Conservation (phyloP, 768 basidiomycete species). For the Serpula lacrymans region DNA sequence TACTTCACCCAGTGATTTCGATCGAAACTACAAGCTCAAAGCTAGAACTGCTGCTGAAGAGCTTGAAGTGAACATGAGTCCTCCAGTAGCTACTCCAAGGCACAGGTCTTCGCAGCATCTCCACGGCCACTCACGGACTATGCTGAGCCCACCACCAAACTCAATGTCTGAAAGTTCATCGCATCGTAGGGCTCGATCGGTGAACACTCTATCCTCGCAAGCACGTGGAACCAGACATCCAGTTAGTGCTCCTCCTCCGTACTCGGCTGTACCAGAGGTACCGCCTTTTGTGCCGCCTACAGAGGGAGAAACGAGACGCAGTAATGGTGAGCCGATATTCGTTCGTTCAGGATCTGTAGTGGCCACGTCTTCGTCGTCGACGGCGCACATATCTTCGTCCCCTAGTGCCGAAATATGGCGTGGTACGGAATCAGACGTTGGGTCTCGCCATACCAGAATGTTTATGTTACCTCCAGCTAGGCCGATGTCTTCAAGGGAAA, state of each 20-base stretch:
- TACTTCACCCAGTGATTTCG: too few relatives aligned
- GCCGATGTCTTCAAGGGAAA: constrained; percentile 15
- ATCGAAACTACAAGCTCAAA: too few relatives aligned
- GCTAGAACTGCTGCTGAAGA: too few relatives aligned
- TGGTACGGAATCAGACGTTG: constrained; percentile 18
- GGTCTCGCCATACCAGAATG: constrained; percentile 18
- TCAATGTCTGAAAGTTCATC: too few relatives aligned
- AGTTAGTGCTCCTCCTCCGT: too few relatives aligned
- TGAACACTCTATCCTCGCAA: too few relatives aligned
- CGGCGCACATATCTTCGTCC: constrained; percentile 1
- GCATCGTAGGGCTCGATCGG: too few relatives aligned
- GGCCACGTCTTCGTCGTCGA: constrained; percentile 3
- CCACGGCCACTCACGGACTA: constrained; percentile 8
- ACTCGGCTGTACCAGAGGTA: background rate
- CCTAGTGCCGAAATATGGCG: background rate
- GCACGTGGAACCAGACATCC: too few relatives aligned
- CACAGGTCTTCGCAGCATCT: constrained; percentile 9
- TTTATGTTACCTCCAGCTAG: constrained; percentile 20
- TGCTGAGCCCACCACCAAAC: background rate
- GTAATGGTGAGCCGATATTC: background rate
- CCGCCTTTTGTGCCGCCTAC: background rate
- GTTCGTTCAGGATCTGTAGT: background rate
- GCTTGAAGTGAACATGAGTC: too few relatives aligned
- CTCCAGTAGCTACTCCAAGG: background rate
- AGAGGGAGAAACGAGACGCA: background rate